Conservation (phyloP, 306 rosid genomes). For the Malus sylvestris region DNA sequence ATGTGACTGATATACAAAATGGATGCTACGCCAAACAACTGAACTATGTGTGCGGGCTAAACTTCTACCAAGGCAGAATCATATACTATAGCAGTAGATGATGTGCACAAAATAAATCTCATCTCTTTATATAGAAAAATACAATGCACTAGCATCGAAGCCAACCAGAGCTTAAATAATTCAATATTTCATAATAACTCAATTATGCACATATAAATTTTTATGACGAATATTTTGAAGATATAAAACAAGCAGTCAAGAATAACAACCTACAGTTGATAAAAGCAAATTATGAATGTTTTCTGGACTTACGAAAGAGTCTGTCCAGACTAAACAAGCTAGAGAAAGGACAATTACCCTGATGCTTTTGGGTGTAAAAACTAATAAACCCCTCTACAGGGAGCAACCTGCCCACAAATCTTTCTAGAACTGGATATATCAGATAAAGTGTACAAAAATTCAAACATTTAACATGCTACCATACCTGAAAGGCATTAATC, state of each 20-base stretch:
- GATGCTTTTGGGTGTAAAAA: background rate
- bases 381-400: background rate
- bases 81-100: background rate
- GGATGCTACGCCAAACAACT: background rate
- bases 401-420: background rate
- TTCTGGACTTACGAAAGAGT: background rate
- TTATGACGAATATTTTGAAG: background rate
- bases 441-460: background rate
- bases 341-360: background rate
- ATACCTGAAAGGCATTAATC: constrained; percentile 95
- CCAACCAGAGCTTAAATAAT: background rate
- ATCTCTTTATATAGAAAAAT: background rate
- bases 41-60: background rate
- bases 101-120: background rate
- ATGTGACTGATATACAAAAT: background rate
- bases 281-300: background rate
- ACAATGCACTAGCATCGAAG: background rate
- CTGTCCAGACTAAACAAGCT: background rate
- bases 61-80: background rate
- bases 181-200: background rate
- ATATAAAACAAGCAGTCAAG: background rate
- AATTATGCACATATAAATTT: background rate
- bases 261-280: background rate
- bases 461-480: constrained; percentile 9
- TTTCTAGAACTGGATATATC: background rate